A percentile compares a stretch with the other conserved stretches of the same genome.
These are phyloP conservation scores for Trypanosoma brucei DNA, from an alignment of 208 protist species.

Conservation along the genomic window DNA sequence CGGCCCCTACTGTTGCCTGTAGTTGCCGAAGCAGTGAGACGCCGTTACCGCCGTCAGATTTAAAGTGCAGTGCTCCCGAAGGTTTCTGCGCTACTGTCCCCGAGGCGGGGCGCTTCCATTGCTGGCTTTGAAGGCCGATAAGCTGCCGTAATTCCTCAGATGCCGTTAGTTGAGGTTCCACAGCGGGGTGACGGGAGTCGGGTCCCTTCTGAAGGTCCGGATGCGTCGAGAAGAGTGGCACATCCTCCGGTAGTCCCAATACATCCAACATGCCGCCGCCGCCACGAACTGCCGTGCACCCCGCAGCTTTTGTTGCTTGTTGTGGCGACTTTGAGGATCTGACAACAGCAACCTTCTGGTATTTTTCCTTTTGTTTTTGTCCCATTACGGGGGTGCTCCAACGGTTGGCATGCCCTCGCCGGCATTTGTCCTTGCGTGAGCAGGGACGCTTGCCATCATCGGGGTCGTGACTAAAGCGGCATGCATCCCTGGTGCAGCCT, in stretches of 20 bases:
- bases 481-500: conserved; percentile 33
- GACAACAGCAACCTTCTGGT: no score
- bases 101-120: no score
- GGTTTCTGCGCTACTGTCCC: not conserved
- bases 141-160: not conserved
- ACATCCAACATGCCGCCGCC: conserved; percentile 14
- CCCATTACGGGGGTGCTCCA: no score
- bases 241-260: conserved; percentile 6
- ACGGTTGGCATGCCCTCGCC: conserved; percentile 48
- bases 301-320: conserved; percentile 1
- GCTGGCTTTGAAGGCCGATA: not conserved
- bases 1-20: not conserved
- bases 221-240: conserved; percentile 28
- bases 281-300: not conserved
- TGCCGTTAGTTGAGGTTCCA: not conserved
- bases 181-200: not conserved
- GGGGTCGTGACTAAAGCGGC: conserved; percentile 62
- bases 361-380: no score
- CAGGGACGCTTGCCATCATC: conserved; percentile 65
- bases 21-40: conserved; percentile 23
- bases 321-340: conserved; percentile 4
- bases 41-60: conserved; percentile 18
- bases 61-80: conserved; percentile 14
- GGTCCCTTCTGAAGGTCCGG: conserved; percentile 22
- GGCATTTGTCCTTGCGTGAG: conserved; percentile 58